Evolutionary conservation across 371 early-diverging fungal species (phyloP), one percentile per base, ranked within the genome.

Genomic region (Mucor ambiguus): DNA sequence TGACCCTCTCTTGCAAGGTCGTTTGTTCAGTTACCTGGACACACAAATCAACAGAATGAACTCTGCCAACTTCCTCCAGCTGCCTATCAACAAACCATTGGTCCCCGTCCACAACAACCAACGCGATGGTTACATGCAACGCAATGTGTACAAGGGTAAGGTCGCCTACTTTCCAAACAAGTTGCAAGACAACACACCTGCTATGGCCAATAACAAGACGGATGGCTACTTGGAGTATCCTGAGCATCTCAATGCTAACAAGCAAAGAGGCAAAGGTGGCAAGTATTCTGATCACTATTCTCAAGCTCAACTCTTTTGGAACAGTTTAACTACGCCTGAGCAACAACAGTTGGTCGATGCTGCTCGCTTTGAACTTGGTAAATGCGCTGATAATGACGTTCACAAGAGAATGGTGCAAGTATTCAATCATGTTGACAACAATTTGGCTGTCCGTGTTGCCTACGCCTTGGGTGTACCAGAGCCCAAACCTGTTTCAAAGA

Each of bases 1-100:
- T 64, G 87, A 87, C 66, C 75, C 80, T 4, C 65, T 87, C n/a
- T 71, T 87, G n/a, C 85, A 85, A 59, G 83, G 82, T 4, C 83
- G 87, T 48, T 41, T 83, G 24, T 84, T 83, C 59, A 75, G 76
- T 33, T 87, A 86, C 58, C 59, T 75, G 1, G 88, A 86, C 66
- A 85, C 88, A 10, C 85, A 85, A 63, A 44, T 78, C 20, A 76
- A 83, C 62, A 78, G 86, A 28, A 72, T 85, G 68, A 79, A 68
- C 33, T 61, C 74, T 26, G 73, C 71, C 35, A 87, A 87, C 68
- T 86, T 68, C 46, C 59, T 78, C 63, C 79, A 86, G 60, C 49
- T 86, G 8, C 87, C 87, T 37, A 85, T 86, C 71, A 87, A 87
- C 63, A 72, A 70, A 28, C 81, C 84, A 2, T 33, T 79, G 22